Evolutionary conservation across 177 flowering plant genomes (phyloP).

Genomic region (Tripterygium wilfordii): DNA sequence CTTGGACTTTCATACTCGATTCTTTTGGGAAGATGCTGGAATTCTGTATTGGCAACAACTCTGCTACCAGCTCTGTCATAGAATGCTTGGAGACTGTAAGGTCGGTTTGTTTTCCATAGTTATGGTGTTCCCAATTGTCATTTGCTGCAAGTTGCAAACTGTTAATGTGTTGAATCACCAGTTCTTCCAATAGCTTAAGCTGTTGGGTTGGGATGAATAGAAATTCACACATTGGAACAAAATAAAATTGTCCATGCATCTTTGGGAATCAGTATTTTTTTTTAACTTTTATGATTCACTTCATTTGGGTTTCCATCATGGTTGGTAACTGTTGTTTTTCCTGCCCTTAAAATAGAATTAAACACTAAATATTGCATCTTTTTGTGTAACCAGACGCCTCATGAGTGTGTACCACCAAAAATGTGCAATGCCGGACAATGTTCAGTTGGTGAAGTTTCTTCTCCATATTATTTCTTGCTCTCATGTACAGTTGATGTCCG

Average conservation of each 20-base stretch:
- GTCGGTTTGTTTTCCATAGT: conserved; percentile 14
- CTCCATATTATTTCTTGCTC: conserved; percentile 37
- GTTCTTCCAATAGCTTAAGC: too few species aligned
- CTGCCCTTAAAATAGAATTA: background rate
- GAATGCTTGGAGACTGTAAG: conserved; percentile 42
- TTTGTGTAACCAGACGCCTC: conserved; percentile 44
- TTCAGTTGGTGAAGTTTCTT: conserved; percentile 47
- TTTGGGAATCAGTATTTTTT: too few species aligned
- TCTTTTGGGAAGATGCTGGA: conserved; percentile 38
- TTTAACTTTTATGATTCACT: too few species aligned
- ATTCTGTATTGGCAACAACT: conserved; percentile 23
- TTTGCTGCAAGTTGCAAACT: too few species aligned
- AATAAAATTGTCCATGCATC: too few species aligned
- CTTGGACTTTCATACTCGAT: conserved; percentile 46
- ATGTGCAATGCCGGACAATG: conserved; percentile 30
- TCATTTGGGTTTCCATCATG: too few species aligned
- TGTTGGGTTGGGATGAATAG: too few species aligned
- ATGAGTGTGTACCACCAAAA: conserved; percentile 24
- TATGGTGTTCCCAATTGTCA: too few species aligned
- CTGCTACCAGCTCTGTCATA: conserved; percentile 22
- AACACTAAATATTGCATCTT: too few species aligned
- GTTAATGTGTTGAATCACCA: background rate
- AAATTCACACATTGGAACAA: too few species aligned
- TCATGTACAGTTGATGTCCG: conserved; percentile 26
- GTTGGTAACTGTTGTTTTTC: too few species aligned